Evolutionary conservation across 306 rosid species (phyloP), one percentile per base, ranked within the genome.

Genomic region (Cucurbita moschata): DNA sequence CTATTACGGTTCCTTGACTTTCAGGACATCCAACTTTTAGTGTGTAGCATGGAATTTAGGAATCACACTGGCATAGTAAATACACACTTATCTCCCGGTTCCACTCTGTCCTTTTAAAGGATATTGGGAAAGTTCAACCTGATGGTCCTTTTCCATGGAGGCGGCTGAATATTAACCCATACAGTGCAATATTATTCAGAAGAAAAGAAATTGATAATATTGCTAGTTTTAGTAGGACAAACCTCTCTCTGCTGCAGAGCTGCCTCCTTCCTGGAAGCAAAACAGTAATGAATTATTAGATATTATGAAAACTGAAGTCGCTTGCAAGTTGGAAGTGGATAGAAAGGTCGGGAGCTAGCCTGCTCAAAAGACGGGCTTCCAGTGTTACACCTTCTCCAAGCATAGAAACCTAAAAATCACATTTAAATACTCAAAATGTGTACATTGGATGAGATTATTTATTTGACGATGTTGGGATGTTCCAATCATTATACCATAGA

Each of bases 171-270:
- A 40, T 40, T 10, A 18, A 65, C 71, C 10, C 72, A 21, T 55
- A n/a, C 18, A 51, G 10, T 44, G 75, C 40, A 66, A 18, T 2
- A 30, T 62, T 18, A 5, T 43, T 12, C 13, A 42, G 56, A 8
- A 64, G 15, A 39, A 66, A 18, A 5, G 6, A 40, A 37, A 40
- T 13, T 10, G 38, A 15, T 15, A 61, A 44, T 13, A 73, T 40
- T 67, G 11, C 55, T 42, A 44, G 77, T 19, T 61, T 42, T 18
- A 77, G 43, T 38, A 64, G n/a, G 13, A 82, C 79, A 77, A 69
- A 94, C 99, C 99, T 94, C 99, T 79, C 91, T 87, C 76, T 91
- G 97, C 82, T 88, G 98, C 79, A 89, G 69, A 18, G 94, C 95
- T 70, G 97, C 98, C 86, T 94, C 95, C 85, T 94, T 94, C 77